These are phyloP conservation scores for Fusarium nanum DNA, from an alignment of 2,329 filamentous ascomycete species.

Conservation along the genomic window DNA sequence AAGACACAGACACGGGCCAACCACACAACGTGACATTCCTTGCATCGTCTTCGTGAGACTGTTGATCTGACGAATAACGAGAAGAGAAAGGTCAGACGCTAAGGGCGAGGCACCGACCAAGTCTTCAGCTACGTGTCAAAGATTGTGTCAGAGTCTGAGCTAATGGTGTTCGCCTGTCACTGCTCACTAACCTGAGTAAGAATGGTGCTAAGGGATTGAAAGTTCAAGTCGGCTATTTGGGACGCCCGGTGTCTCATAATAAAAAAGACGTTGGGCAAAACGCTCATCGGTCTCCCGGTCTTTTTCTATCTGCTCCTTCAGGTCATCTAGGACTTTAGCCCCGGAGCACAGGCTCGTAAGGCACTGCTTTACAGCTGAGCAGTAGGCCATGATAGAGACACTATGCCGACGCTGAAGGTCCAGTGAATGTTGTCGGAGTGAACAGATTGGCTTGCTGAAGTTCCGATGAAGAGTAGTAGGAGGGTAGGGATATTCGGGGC, in stretches of 20 bases:
- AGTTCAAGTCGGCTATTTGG: too few relatives aligned
- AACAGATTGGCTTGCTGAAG: conserved; percentile 62
- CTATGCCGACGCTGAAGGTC: conserved; percentile 54
- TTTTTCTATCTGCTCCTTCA: too few relatives aligned
- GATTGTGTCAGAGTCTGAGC: background rate
- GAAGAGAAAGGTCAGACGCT: background rate
- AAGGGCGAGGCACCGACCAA: background rate
- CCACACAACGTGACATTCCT: background rate
- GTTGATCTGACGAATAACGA: background rate
- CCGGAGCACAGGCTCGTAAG: too few relatives aligned
- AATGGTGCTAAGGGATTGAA: conserved; percentile 62
- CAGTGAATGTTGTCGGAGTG: conserved; percentile 64
- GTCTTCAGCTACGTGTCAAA: background rate
- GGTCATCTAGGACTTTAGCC: too few relatives aligned
- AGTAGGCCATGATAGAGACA: conserved; percentile 5
- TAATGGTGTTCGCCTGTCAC: background rate
- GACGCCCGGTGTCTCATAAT: too few relatives aligned
- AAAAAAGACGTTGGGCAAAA: too few relatives aligned
- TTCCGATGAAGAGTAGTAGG: conserved; percentile 64
- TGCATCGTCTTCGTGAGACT: background rate
- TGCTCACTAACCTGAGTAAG: conserved; percentile 47
- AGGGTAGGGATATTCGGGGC: conserved; percentile 60
- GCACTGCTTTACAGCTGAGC: too few relatives aligned
- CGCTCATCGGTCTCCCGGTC: too few relatives aligned
- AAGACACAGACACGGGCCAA: background rate